Evolutionary conservation across 176 grass and related monocot genomes (phyloP).

Genomic region (Miscanthus lutarioriparius): DNA sequence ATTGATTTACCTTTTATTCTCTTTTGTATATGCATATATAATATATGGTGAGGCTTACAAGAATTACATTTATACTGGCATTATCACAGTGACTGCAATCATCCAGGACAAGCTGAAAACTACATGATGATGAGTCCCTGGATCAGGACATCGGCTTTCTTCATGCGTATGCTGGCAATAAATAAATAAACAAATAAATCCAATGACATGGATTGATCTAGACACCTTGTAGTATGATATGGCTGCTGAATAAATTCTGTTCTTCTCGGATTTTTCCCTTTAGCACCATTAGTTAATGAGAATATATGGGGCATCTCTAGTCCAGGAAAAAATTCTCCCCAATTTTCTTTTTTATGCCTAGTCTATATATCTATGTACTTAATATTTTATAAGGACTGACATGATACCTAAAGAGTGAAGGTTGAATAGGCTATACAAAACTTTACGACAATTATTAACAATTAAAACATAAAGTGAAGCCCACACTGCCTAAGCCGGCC

Average conservation of each 20-base stretch:
- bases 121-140: neutral
- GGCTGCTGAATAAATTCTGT: neutral
- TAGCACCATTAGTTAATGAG: neutral
- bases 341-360: too few species aligned
- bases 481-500: too few species aligned
- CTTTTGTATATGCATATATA: neutral
- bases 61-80: neutral
- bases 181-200: neutral
- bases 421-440: too few species aligned
- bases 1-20: neutral
- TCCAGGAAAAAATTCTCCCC: too few species aligned
- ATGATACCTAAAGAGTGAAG: too few species aligned
- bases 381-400: too few species aligned
- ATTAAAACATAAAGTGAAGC: too few species aligned
- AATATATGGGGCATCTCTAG: too few species aligned
- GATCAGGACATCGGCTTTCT: neutral
- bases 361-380: too few species aligned
- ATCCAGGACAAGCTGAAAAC: conserved; percentile 30
- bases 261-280: neutral
- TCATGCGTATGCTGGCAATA: neutral
- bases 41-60: neutral
- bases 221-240: neutral
- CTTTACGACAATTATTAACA: too few species aligned
- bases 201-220: neutral
- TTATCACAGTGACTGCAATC: neutral